Conservation (phyloP, 345 rosid species). For the Linum tenue region DNA sequence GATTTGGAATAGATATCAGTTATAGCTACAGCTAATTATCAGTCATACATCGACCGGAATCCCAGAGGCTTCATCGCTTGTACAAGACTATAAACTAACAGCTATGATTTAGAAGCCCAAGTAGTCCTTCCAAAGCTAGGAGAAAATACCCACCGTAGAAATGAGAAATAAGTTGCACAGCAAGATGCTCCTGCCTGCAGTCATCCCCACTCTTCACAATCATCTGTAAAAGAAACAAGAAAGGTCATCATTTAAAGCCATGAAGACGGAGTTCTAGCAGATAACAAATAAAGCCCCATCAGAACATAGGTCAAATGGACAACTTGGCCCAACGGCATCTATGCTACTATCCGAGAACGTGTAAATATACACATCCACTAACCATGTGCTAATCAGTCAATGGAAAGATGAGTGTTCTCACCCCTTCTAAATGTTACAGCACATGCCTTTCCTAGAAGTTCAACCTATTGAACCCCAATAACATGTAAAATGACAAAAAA, state of each 20-base stretch:
- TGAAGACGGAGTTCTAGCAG: not conserved
- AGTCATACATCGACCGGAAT: too few species aligned
- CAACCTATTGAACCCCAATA: not conserved
- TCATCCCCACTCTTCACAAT: constrained; percentile 99
- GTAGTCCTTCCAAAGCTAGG: not conserved
- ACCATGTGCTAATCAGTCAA: not conserved
- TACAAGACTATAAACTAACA: too few species aligned
- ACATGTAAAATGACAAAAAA: not conserved
- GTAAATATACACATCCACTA: not conserved
- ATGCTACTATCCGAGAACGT: not conserved
- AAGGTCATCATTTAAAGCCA: not conserved
- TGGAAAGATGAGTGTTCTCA: not conserved
- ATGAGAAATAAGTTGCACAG: constrained; percentile 97
- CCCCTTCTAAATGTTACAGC: not conserved
- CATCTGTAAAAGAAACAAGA: constrained; percentile 37
- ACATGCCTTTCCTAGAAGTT: not conserved
- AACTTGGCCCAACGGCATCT: not conserved
- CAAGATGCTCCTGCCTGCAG: constrained; percentile 99
- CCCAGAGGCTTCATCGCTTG: too few species aligned
- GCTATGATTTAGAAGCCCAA: too few species aligned
- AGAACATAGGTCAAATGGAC: not conserved
- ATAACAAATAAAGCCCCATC: not conserved
- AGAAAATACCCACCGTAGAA: constrained; percentile 57
- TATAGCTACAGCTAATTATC: too few species aligned
- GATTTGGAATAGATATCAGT: too few species aligned